Evolutionary conservation across 306 rosid species (phyloP).

Genomic region (Sicyos edulis): DNA sequence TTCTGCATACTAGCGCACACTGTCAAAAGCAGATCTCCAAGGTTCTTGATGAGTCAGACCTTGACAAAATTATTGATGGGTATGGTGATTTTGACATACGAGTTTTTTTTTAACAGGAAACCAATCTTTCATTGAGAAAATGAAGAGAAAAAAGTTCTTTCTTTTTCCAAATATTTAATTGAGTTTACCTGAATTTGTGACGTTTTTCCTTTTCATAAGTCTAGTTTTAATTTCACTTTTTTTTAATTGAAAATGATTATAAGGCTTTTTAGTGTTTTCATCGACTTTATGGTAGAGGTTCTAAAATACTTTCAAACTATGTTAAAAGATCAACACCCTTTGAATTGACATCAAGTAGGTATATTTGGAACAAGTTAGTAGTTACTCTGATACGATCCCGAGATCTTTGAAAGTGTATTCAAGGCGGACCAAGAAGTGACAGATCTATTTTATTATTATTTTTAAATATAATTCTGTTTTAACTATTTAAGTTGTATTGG

Average conservation of each 20-base stretch:
- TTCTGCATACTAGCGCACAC: constrained; percentile 57
- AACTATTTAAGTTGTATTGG: too few relatives aligned
- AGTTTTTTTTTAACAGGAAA: too few relatives aligned
- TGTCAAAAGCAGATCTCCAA: constrained; percentile 88
- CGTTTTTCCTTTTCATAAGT: neutral
- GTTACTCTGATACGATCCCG: too few relatives aligned
- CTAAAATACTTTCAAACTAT: neutral
- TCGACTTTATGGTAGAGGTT: neutral
- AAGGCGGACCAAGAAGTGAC: too few relatives aligned
- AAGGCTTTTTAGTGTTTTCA: neutral
- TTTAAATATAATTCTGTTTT: too few relatives aligned
- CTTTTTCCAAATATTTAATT: neutral
- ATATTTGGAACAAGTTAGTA: neutral
- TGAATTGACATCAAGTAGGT: neutral
- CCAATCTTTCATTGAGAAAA: too few relatives aligned
- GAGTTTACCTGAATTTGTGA: neutral
- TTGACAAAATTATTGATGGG: constrained; percentile 85
- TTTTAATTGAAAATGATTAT: neutral
- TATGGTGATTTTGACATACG: constrained; percentile 29
- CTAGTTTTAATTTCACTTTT: neutral
- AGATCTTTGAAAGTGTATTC: too few relatives aligned
- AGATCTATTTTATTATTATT: too few relatives aligned
- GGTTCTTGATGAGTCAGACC: constrained; percentile 83
- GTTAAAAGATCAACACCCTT: neutral
- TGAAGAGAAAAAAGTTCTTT: neutral